These are phyloP conservation scores for Kuraishia borneana DNA, from an alignment of 805 yeast genomes.

Conservation along the genomic window DNA sequence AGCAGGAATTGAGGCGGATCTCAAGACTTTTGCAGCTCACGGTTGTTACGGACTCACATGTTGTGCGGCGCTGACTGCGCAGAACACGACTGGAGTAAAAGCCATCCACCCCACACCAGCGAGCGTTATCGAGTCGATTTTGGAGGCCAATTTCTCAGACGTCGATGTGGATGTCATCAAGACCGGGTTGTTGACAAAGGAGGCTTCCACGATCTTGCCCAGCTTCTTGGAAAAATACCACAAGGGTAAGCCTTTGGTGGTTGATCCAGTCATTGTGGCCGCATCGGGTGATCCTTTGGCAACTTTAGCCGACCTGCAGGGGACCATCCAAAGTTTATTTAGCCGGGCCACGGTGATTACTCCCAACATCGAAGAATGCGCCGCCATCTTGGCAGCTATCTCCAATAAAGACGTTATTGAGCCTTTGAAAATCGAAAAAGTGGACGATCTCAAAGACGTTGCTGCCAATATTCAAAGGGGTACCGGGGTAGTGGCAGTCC, in stretches of 20 bases:
- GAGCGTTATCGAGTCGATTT: conserved; percentile 31
- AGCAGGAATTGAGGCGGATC: conserved; percentile 88
- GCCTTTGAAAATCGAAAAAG: conserved; percentile 15
- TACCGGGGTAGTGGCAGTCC: conserved; percentile 39
- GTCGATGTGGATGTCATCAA: conserved; percentile 60
- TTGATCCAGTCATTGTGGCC: conserved; percentile 81
- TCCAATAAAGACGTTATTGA: conserved; percentile 69
- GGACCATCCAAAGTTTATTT: conserved; percentile 30
- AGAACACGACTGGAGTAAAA: conserved; percentile 46
- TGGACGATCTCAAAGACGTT: conserved; percentile 23
- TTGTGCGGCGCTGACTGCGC: conserved; percentile 73
- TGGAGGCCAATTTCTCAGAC: conserved; percentile 51
- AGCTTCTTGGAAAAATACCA: conserved; percentile 21
- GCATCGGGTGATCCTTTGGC: conserved; percentile 61
- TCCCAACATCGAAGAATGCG: conserved; percentile 70
- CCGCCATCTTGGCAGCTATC: conserved; percentile 33
- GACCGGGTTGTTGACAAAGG: conserved; percentile 62
- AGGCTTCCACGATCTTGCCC: conserved; percentile 36
- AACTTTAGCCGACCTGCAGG: conserved; percentile 30
- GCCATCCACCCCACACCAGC: conserved; percentile 32
- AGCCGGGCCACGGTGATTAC: conserved; percentile 51
- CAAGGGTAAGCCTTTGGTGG: conserved; percentile 30
- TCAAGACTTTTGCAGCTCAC: conserved; percentile 70
- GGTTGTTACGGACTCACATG: conserved; percentile 74
- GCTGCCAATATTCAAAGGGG: conserved; percentile 26